Evolutionary conservation across 495 filamentous ascomycete genomes (phyloP).

Genomic region (Penicillium cinerascens): DNA sequence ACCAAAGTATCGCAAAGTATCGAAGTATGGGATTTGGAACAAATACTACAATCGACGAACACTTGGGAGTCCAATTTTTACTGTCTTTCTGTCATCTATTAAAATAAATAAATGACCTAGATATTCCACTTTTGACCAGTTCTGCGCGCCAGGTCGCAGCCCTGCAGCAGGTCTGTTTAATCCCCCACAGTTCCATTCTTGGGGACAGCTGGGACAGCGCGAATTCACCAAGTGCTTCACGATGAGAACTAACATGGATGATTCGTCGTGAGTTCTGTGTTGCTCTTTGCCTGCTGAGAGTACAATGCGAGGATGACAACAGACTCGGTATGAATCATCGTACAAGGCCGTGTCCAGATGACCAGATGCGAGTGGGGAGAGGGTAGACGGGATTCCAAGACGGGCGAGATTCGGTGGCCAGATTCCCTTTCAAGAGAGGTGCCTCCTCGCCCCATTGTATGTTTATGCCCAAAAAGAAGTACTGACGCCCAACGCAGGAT

Average conservation of each 20-base stretch:
- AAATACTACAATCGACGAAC: not conserved
- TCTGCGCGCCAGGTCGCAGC: slow-evolving; percentile 1
- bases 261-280: too few species aligned
- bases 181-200: not conserved
- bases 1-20: not conserved
- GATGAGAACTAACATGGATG: not conserved
- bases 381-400: not conserved
- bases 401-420: slow-evolving; percentile 1
- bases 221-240: not conserved
- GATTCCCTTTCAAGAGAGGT: slow-evolving; percentile 14
- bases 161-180: slow-evolving; percentile 5
- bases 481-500: slow-evolving; percentile 21
- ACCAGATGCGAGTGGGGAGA: not conserved
- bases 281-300: not conserved
- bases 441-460: slow-evolving; percentile 9
- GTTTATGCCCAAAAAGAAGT: slow-evolving; percentile 26
- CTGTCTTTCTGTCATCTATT: not conserved
- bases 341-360: not conserved
- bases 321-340: not conserved
- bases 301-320: not conserved
- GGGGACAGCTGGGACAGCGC: not conserved
- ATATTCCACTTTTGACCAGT: slow-evolving; percentile 5
- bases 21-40: not conserved
- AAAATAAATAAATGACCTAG: not conserved
- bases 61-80: not conserved